Percentiles rank a stretch among this genome's conserved stretches.
Evolutionary conservation across 148 eudicot genomes (phyloP).

Genomic region (Euryodendron excelsum): DNA sequence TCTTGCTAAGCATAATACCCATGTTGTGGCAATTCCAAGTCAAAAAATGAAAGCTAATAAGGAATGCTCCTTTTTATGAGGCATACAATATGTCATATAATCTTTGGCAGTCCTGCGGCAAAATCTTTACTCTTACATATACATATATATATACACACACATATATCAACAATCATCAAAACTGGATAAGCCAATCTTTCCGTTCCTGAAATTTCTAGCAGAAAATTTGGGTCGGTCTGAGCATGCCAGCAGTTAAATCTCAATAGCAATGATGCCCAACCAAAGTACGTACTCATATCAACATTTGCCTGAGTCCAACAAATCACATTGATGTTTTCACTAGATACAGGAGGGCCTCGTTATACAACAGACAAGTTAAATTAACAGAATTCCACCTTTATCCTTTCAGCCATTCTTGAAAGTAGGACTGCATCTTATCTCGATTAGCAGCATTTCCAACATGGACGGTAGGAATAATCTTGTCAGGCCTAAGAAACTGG

Average conservation of each 20-base stretch:
- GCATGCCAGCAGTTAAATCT: background rate
- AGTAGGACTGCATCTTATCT: slow-evolving; percentile 60
- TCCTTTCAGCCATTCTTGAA: slow-evolving; percentile 51
- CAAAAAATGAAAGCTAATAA: too few relatives aligned
- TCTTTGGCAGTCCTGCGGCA: too few relatives aligned
- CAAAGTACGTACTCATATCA: background rate
- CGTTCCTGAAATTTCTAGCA: too few relatives aligned
- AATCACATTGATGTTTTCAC: background rate
- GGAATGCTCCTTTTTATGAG: too few relatives aligned
- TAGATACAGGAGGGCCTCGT: background rate
- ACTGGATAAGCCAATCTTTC: background rate
- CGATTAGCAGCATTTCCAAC: slow-evolving; percentile 49
- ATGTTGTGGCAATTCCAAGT: too few relatives aligned
- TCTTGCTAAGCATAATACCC: too few relatives aligned
- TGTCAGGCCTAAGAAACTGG: slow-evolving; percentile 59
- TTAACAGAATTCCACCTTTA: background rate
- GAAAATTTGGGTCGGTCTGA: too few relatives aligned
- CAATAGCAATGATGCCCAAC: background rate
- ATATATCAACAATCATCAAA: too few relatives aligned
- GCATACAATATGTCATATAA: too few relatives aligned
- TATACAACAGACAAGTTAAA: background rate
- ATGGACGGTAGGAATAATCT: slow-evolving; percentile 72
- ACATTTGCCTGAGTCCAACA: background rate
- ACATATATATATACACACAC: too few relatives aligned
- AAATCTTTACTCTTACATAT: too few relatives aligned